Evolutionary conservation across 2,329 filamentous ascomycete species (phyloP).

Genomic region (Alternaria alternata): DNA sequence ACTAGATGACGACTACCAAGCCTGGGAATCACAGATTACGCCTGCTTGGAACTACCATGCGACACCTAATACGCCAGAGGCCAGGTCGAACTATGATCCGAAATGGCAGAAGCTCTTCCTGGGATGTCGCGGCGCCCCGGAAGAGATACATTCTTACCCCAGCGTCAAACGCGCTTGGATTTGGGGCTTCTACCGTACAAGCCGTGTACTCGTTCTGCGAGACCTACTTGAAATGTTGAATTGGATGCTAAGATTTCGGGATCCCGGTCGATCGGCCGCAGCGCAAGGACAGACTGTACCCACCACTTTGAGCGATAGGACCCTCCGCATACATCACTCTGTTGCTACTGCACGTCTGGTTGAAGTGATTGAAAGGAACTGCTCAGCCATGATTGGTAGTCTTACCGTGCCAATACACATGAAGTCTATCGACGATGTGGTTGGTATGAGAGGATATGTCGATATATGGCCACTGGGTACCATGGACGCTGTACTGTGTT

Average conservation of each 20-base stretch:
- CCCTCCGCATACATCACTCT: conserved; percentile 27
- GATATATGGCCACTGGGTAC: conserved; percentile 38
- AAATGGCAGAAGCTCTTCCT: conserved; percentile 38
- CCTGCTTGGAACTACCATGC: conserved; percentile 29
- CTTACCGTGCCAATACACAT: conserved; percentile 37
- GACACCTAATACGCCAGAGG: conserved; percentile 33
- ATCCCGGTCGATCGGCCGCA: conserved; percentile 1
- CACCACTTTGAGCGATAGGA: conserved; percentile 21
- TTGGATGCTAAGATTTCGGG: conserved; percentile 40
- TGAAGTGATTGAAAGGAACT: conserved; percentile 33
- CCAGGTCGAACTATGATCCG: conserved; percentile 25
- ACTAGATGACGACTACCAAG: conserved; percentile 35
- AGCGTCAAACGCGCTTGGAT: conserved; percentile 36
- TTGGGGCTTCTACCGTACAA: conserved; percentile 44
- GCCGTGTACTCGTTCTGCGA: conserved; percentile 37
- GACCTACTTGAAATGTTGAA: conserved; percentile 43
- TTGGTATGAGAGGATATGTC: conserved; percentile 40
- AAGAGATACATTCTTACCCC: conserved; percentile 37
- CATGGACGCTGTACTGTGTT: conserved; percentile 36
- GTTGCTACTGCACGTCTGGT: conserved; percentile 32
- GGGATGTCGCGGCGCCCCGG: conserved; percentile 31
- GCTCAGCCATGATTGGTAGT: conserved; percentile 32
- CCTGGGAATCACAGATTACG: conserved; percentile 35
- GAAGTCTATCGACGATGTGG: conserved; percentile 33
- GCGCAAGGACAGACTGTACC: conserved; percentile 7